Percentiles rank a stretch among this genome's conserved stretches.
Evolutionary conservation across 139 green algal species (phyloP).

Genomic region (Dunaliella primolecta): DNA sequence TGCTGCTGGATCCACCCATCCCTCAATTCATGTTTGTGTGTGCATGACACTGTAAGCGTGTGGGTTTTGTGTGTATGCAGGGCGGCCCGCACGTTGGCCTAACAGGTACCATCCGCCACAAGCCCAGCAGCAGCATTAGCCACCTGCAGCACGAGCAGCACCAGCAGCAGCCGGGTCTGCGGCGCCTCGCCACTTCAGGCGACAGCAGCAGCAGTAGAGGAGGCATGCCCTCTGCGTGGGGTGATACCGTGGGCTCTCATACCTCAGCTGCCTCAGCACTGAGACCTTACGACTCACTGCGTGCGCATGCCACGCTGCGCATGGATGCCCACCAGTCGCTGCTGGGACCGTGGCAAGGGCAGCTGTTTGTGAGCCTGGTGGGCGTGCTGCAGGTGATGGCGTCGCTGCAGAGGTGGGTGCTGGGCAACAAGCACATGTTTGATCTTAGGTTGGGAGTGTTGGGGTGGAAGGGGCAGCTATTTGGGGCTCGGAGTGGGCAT

Average conservation of each 20-base stretch:
- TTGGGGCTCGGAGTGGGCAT: not conserved
- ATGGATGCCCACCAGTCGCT: constrained; percentile 51
- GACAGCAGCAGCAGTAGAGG: constrained; percentile 18
- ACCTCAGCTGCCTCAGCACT: not conserved
- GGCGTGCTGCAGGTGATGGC: constrained; percentile 72
- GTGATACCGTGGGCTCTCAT: constrained; percentile 15
- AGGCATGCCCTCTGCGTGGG: constrained; percentile 12
- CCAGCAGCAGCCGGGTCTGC: not conserved
- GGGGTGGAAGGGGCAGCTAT: not conserved
- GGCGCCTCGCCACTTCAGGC: not conserved
- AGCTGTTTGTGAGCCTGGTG: constrained; percentile 67
- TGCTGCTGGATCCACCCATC: too few species aligned
- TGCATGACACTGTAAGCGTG: too few species aligned
- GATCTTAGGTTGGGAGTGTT: too few species aligned
- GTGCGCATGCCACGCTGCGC: constrained; percentile 32
- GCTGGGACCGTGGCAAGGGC: constrained; percentile 55
- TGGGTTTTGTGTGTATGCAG: too few species aligned
- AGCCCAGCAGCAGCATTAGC: constrained; percentile 11
- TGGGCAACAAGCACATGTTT: constrained; percentile 15
- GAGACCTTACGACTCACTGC: constrained; percentile 26
- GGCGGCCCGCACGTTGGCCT: not conserved
- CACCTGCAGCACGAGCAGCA: not conserved
- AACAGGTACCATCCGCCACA: not conserved
- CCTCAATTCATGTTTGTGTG: too few species aligned
- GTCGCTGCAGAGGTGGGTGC: constrained; percentile 46